Conservation (phyloP, 768 basidiomycete genomes). For the Boletus tomentosulus region DNA sequence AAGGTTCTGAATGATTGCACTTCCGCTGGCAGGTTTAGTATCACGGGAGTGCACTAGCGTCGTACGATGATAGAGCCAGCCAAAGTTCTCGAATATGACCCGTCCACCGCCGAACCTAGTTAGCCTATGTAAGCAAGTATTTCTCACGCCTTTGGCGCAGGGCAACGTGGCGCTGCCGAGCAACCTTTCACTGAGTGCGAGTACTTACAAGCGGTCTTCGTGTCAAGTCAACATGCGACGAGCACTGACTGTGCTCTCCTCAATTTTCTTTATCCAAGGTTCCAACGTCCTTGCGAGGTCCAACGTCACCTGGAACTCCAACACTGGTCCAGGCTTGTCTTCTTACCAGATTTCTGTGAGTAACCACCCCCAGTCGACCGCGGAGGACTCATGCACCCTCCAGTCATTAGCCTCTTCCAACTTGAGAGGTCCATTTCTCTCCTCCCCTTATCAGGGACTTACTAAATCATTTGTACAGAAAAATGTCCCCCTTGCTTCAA, state of each 20-base stretch:
- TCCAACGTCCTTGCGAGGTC: slow-evolving; percentile 2
- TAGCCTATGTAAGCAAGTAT: background rate
- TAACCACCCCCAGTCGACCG: background rate
- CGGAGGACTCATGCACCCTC: slow-evolving; percentile 10
- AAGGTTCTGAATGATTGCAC: background rate
- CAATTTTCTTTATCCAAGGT: slow-evolving; percentile 3
- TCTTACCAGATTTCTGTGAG: slow-evolving; percentile 27
- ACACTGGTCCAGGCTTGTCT: slow-evolving; percentile 13
- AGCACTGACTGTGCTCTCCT: slow-evolving; percentile 13
- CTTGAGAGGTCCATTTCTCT: slow-evolving; percentile 10
- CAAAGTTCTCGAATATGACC: too few relatives aligned
- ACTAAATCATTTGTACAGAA: slow-evolving; percentile 28
- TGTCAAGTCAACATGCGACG: slow-evolving; percentile 24
- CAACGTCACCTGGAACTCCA: slow-evolving; percentile 17
- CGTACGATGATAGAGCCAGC: too few relatives aligned
- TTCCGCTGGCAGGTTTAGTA: too few relatives aligned
- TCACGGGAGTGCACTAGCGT: too few relatives aligned
- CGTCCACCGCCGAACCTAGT: background rate
- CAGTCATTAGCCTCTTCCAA: slow-evolving; percentile 21
- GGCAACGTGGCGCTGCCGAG: background rate
- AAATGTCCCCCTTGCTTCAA: slow-evolving; percentile 93
- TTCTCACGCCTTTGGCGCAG: slow-evolving; percentile 14
- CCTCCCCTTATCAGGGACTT: background rate
- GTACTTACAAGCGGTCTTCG: background rate
- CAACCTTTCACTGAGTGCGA: background rate